Percentiles rank a stretch among this genome's conserved stretches.
Conservation (phyloP, 1,284 basidiomycete species). For the Prillingera fragicola region DNA sequence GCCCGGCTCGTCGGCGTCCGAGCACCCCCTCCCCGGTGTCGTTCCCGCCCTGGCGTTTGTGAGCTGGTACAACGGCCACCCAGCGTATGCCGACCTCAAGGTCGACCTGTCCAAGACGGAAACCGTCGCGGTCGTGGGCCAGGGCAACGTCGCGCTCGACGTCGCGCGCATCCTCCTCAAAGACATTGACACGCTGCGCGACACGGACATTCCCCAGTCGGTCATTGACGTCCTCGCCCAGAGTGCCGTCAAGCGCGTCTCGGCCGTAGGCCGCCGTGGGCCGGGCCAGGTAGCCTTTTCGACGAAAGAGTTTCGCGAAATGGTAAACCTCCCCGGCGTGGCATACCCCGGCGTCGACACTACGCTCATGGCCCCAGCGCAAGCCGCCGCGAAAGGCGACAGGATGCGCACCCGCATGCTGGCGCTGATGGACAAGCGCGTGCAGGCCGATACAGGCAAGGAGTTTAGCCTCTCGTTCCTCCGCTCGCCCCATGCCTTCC, state of each 20-base stretch:
- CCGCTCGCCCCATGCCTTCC: slow-evolving; percentile 60
- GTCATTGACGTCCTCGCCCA: slow-evolving; percentile 66
- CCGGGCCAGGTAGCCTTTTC: slow-evolving; percentile 88
- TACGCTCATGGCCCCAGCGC: slow-evolving; percentile 40
- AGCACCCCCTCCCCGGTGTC: slow-evolving; percentile 54
- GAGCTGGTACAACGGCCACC: slow-evolving; percentile 97
- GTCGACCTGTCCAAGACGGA: slow-evolving; percentile 55
- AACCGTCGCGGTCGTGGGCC: slow-evolving; percentile 82
- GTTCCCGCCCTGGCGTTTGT: slow-evolving; percentile 80
- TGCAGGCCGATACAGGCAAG: slow-evolving; percentile 45
- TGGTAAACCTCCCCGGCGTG: slow-evolving; percentile 70
- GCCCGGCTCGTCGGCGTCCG: slow-evolving; percentile 55
- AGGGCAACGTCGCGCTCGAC: slow-evolving; percentile 95
- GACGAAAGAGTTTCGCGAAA: slow-evolving; percentile 88
- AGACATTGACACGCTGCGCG: slow-evolving; percentile 57
- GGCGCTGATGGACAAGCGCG: slow-evolving; percentile 46
- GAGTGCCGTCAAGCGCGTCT: slow-evolving; percentile 60
- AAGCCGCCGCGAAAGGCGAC: slow-evolving; percentile 41
- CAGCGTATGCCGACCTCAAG: slow-evolving; percentile 52
- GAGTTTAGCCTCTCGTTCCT: slow-evolving; percentile 79
- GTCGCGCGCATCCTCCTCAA: slow-evolving; percentile 82
- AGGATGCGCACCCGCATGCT: slow-evolving; percentile 52
- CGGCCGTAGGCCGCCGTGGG: slow-evolving; percentile 78
- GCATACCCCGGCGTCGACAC: slow-evolving; percentile 42
- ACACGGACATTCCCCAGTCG: slow-evolving; percentile 72